A percentile compares a stretch with the other conserved stretches of the same genome.
Conservation (phyloP, 140 eudicot genomes). For the Senecio squalidus region DNA sequence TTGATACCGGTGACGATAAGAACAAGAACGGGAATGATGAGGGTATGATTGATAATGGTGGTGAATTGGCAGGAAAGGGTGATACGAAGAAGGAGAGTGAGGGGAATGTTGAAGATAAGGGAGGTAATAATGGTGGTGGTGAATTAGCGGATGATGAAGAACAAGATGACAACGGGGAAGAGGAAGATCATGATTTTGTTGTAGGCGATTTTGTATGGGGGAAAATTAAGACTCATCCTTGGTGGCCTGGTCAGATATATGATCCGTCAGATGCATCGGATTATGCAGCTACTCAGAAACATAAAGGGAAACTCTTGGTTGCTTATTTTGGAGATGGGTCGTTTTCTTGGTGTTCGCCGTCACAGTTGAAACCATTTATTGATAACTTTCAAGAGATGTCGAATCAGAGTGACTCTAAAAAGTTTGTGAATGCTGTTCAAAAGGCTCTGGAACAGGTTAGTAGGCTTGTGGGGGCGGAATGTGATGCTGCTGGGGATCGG, state of each 20-base stretch:
- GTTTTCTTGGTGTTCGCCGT: conserved; percentile 70
- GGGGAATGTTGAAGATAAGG: neutral
- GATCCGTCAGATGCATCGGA: conserved; percentile 64
- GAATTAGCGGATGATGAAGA: neutral
- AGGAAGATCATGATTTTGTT: conserved; percentile 31
- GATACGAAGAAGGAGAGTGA: neutral
- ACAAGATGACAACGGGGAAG: conserved; percentile 16
- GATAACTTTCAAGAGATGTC: conserved; percentile 56
- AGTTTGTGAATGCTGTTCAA: conserved; percentile 51
- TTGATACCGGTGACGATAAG: no score
- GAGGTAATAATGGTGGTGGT: neutral
- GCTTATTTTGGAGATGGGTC: conserved; percentile 89
- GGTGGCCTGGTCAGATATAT: conserved; percentile 93
- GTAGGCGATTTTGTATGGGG: conserved; percentile 95
- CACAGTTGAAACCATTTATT: conserved; percentile 63
- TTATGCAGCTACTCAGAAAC: conserved; percentile 34
- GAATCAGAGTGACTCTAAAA: conserved; percentile 48
- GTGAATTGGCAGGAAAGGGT: neutral
- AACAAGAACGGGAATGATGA: no score
- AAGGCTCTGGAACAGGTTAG: conserved; percentile 42
- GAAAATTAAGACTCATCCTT: conserved; percentile 64
- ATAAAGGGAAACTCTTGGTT: conserved; percentile 46
- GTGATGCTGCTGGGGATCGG: conserved; percentile 31
- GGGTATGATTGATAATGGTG: no score
- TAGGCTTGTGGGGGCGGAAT: conserved; percentile 30